A percentile compares a stretch with the other conserved stretches of the same genome.
phyloP scores from a whole-genome alignment of 345 rosid genomes.

The Erucastrum elatum region DNA sequence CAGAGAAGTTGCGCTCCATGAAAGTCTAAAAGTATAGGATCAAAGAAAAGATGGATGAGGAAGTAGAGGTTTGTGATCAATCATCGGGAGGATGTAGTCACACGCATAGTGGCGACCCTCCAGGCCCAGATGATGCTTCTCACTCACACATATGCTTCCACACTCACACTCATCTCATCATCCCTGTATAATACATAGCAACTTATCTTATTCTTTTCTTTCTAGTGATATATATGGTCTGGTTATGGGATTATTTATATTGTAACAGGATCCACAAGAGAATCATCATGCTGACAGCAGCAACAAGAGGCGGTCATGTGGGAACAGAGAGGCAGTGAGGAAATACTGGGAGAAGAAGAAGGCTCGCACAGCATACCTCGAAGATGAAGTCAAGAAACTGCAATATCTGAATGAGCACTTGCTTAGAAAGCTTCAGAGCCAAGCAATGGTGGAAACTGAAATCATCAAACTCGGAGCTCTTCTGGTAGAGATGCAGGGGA shows the following conservation, averaged over 20 bases:
- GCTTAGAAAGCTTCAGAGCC: slow-evolving; percentile 51
- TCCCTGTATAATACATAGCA: slow-evolving; percentile 22
- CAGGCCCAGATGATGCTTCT: slow-evolving; percentile 52
- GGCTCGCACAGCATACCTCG: slow-evolving; percentile 67
- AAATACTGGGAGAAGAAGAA: slow-evolving; percentile 85
- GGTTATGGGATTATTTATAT: not conserved
- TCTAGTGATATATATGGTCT: slow-evolving; percentile 29
- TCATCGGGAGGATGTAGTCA: slow-evolving; percentile 54
- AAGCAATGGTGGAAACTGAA: slow-evolving; percentile 60
- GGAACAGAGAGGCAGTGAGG: slow-evolving; percentile 76
- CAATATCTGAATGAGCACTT: slow-evolving; percentile 49
- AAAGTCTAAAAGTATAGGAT: not conserved
- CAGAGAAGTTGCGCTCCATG: not conserved
- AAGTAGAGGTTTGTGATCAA: not conserved
- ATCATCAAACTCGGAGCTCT: slow-evolving; percentile 50
- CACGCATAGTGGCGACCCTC: slow-evolving; percentile 78
- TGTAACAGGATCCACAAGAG: slow-evolving; percentile 37
- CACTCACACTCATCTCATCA: slow-evolving; percentile 55
- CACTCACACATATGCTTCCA: slow-evolving; percentile 78
- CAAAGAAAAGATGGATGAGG: slow-evolving; percentile 25
- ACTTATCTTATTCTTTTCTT: not conserved
- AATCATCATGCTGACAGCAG: slow-evolving; percentile 34
- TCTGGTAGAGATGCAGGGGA: slow-evolving; percentile 51
- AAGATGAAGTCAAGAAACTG: slow-evolving; percentile 70
- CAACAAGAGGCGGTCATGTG: slow-evolving; percentile 47